phyloP scores from a whole-genome alignment of 495 filamentous ascomycete genomes.

The Penicillium pancosmium region DNA sequence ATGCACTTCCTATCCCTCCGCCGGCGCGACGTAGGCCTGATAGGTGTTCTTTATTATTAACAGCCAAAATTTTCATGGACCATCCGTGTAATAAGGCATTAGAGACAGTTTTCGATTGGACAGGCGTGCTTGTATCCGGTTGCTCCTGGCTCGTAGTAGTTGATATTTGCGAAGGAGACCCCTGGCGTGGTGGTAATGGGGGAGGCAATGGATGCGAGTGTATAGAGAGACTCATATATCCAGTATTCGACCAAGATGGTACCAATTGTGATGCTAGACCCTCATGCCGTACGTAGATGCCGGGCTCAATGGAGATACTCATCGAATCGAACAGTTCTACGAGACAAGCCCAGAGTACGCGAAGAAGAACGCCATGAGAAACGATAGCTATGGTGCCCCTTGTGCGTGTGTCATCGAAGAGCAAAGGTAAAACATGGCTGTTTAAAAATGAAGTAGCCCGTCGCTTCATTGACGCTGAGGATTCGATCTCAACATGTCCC shows the following conservation, averaged over 20 bases:
- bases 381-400: slow-evolving; percentile 62
- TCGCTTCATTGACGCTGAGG: slow-evolving; percentile 59
- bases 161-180: neutral
- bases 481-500: slow-evolving; percentile 36
- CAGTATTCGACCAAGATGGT: slow-evolving; percentile 69
- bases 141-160: neutral
- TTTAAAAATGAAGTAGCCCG: slow-evolving; percentile 67
- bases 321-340: slow-evolving; percentile 53
- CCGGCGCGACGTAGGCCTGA: slow-evolving; percentile 69
- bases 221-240: slow-evolving; percentile 58
- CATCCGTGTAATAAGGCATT: slow-evolving; percentile 21
- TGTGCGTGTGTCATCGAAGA: slow-evolving; percentile 37
- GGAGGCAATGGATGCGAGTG: slow-evolving; percentile 7
- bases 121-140: neutral
- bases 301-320: slow-evolving; percentile 29
- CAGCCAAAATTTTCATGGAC: slow-evolving; percentile 23
- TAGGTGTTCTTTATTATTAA: slow-evolving; percentile 67
- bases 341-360: slow-evolving; percentile 64
- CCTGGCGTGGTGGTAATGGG: neutral
- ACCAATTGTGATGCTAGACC: slow-evolving; percentile 13
- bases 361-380: slow-evolving; percentile 79
- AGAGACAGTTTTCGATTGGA: neutral
- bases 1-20: slow-evolving; percentile 72
- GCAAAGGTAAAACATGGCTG: slow-evolving; percentile 57
- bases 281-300: slow-evolving; percentile 8